Base-by-base conservation (phyloP, 345 rosid species). In the Gossypium rotundifolium region DNA sequence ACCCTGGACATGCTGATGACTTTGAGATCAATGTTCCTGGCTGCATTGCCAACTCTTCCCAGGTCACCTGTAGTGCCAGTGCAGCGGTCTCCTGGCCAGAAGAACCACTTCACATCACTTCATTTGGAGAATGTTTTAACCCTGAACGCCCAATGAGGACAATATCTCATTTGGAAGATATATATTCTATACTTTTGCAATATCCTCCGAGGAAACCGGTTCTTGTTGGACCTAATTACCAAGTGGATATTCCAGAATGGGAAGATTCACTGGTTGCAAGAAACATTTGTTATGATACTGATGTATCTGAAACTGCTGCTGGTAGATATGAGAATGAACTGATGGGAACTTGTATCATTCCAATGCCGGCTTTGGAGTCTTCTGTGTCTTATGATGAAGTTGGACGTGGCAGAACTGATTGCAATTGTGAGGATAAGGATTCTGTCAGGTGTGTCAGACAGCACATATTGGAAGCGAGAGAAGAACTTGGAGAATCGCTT, bases 191-290 rank as follows among this genome's bases (percentile, higher is more conserved):
- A 23, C 78, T 80, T 59, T 66, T 84, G 76, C 84, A 76, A 22
- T 73, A 33, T 62, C 84, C 82, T 72, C 80, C 86, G 6, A 82
- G 79, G 69, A 88, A 85, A 76, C 44, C 74, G 42, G 87, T 92
- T 75, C 84, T 79, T 17, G 53, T 90, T 54, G 98, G 98, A 78
- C 85, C 85, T 20, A 79, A 88, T 83, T 88, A 87, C 83, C 98
- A 94, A 73, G 97, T 86, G 12, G 78, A 74, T 64, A 74, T 94
- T 72, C 96, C 97, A 18, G 83, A 61, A 48, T 83, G 79, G 75
- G 72, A 64, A 71, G 72, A 65, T n/a, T 49, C 76, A 44, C 25
- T 40, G 14, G 29, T 23, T 17, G 11, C 58, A 22, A 53, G 61
- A n/a, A 64, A 38, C 44, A 52, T 17, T 63, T 55, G 55, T n/a